Percentiles rank a stretch among this genome's conserved stretches.
Conservation (phyloP, 2,329 filamentous ascomycete genomes). For the Talaromyces sp. region DNA sequence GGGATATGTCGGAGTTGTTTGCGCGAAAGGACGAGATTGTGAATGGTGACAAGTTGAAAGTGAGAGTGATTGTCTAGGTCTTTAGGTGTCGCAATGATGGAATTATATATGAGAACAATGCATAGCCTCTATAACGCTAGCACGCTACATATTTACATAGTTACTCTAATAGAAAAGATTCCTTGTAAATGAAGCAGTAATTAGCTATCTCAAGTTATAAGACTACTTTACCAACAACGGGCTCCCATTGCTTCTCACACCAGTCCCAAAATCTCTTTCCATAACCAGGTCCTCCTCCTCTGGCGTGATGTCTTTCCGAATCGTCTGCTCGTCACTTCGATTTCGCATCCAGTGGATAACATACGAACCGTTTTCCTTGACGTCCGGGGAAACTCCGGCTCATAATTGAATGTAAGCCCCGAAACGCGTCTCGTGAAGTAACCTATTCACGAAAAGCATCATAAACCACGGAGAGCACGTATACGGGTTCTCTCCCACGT, state of each 20-base stretch:
- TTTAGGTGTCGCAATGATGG: neutral
- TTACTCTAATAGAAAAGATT: too few relatives aligned
- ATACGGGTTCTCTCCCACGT: neutral
- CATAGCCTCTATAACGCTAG: neutral
- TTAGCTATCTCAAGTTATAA: neutral
- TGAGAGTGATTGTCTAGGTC: slow-evolving; percentile 26
- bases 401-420: neutral
- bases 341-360: neutral
- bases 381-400: neutral
- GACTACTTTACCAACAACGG: neutral
- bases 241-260: neutral
- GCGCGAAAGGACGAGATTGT: slow-evolving; percentile 27
- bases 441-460: neutral
- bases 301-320: neutral
- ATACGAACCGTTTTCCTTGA: neutral
- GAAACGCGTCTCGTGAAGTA: neutral
- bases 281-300: neutral
- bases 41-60: slow-evolving; percentile 42
- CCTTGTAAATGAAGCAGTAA: too few relatives aligned
- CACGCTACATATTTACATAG: too few relatives aligned
- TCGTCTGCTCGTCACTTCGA: neutral
- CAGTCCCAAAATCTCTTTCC: neutral
- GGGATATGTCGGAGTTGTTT: slow-evolving; percentile 26
- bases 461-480: neutral
- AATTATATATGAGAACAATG: neutral